A percentile compares a stretch with the other conserved stretches of the same genome.
These are phyloP conservation scores for Sporobolomyces roseus DNA, from an alignment of 768 basidiomycete genomes.

Conservation along the genomic window DNA sequence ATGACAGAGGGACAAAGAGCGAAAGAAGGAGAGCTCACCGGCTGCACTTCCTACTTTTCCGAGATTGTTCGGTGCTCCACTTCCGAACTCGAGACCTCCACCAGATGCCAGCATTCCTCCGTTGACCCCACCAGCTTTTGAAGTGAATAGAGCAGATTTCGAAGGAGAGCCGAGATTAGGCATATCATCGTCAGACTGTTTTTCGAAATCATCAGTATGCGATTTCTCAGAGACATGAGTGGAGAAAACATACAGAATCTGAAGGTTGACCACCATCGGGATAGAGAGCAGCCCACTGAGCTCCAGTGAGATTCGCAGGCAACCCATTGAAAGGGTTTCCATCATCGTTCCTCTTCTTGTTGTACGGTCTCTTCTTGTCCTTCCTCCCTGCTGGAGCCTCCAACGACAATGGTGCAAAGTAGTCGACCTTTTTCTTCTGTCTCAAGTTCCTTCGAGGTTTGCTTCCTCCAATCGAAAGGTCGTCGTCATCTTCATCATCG, in stretches of 20 bases:
- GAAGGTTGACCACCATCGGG: constrained; percentile 31
- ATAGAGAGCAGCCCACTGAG: constrained; percentile 37
- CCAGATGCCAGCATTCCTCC: constrained; percentile 37
- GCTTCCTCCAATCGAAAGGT: constrained; percentile 20
- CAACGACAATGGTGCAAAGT: constrained; percentile 27
- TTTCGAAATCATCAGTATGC: neutral
- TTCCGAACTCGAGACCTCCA: constrained; percentile 38
- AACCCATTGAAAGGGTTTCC: constrained; percentile 37
- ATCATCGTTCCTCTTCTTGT: constrained; percentile 29
- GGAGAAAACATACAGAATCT: constrained; percentile 31
- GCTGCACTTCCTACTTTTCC: constrained; percentile 40
- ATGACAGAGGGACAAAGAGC: neutral
- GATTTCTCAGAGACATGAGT: neutral
- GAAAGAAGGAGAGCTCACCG: constrained; percentile 12
- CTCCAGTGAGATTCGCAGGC: constrained; percentile 39
- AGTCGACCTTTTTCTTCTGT: constrained; percentile 40
- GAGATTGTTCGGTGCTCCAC: constrained; percentile 41
- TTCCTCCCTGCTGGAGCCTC: constrained; percentile 16
- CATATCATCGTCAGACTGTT: constrained; percentile 41
- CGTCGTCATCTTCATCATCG: constrained; percentile 24
- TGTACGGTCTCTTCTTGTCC: constrained; percentile 25
- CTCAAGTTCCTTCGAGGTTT: constrained; percentile 17
- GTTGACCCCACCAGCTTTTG: constrained; percentile 24
- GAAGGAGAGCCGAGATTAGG: constrained; percentile 29
- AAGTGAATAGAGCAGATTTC: constrained; percentile 35